Conservation (phyloP, 495 filamentous ascomycete genomes). For the Bryoglossum gracile region DNA sequence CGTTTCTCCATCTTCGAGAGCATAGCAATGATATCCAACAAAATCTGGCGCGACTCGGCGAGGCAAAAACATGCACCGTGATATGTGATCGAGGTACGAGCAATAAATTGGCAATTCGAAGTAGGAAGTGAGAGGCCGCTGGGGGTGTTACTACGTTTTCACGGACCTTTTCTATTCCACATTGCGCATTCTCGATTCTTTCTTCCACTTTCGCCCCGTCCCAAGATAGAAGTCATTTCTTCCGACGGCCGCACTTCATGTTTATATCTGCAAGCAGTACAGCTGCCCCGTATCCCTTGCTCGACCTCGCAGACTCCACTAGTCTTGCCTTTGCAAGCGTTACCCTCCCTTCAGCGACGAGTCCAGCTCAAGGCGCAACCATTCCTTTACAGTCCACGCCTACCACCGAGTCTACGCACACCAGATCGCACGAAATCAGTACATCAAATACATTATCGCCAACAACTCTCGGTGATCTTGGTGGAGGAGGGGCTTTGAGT, state of each 20-base stretch:
- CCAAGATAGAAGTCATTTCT: slow-evolving; percentile 10
- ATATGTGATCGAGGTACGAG: slow-evolving; percentile 15
- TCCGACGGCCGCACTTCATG: slow-evolving; percentile 17
- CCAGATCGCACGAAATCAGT: neutral
- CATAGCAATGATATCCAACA: slow-evolving; percentile 22
- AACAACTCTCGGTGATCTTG: neutral
- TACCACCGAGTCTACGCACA: neutral
- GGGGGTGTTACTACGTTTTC: slow-evolving; percentile 13
- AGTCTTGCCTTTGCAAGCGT: slow-evolving; percentile 14
- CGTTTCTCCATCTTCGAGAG: slow-evolving; percentile 1
- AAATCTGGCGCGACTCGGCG: slow-evolving; percentile 10
- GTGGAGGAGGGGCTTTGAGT: neutral
- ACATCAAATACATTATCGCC: neutral
- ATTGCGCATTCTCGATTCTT: slow-evolving; percentile 4
- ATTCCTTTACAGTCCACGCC: slow-evolving; percentile 7
- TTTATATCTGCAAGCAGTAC: slow-evolving; percentile 12
- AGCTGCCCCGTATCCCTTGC: slow-evolving; percentile 4
- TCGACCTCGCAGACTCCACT: neutral
- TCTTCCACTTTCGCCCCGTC: neutral
- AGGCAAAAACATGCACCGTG: slow-evolving; percentile 17
- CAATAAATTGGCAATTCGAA: slow-evolving; percentile 7
- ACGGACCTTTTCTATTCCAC: slow-evolving; percentile 12
- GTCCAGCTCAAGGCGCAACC: slow-evolving; percentile 11
- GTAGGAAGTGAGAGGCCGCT: slow-evolving; percentile 8
- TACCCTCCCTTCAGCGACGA: slow-evolving; percentile 9